phyloP scores from a whole-genome alignment of 306 rosid species.

The Quercus glauca region DNA sequence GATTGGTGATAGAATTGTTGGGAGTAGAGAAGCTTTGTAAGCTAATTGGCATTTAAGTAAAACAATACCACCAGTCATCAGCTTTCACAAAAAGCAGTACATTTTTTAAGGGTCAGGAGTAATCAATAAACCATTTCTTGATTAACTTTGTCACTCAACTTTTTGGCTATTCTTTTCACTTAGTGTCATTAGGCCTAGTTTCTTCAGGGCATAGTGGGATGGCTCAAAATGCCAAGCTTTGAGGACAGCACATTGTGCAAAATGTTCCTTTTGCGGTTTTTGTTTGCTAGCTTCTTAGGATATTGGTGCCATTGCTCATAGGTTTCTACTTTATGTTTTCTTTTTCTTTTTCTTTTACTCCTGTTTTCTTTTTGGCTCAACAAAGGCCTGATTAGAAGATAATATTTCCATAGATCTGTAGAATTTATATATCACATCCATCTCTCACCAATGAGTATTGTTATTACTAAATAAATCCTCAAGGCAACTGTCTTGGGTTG shows the following conservation, averaged over 20 bases:
- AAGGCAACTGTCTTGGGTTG: no score
- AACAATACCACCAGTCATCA: no score
- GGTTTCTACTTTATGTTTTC: background rate
- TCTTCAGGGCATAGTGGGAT: background rate
- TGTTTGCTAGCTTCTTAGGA: background rate
- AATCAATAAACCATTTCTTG: background rate
- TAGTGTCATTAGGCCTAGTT: background rate
- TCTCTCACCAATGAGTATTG: no score
- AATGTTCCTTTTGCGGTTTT: background rate
- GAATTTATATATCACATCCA: background rate
- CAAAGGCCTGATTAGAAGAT: background rate
- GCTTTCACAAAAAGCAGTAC: background rate
- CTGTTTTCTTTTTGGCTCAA: background rate
- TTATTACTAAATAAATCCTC: no score
- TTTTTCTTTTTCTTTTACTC: background rate
- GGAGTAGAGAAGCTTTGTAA: background rate
- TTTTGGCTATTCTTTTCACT: background rate
- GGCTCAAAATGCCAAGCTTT: background rate
- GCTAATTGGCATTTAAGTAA: no score
- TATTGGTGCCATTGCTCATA: background rate
- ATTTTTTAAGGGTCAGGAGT: background rate
- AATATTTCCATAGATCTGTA: background rate
- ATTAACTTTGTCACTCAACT: background rate
- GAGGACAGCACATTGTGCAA: background rate
- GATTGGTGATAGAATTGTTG: background rate